Base-by-base conservation (phyloP, 1,139 yeast genomes). In the Eremothecium coryli region DNA sequence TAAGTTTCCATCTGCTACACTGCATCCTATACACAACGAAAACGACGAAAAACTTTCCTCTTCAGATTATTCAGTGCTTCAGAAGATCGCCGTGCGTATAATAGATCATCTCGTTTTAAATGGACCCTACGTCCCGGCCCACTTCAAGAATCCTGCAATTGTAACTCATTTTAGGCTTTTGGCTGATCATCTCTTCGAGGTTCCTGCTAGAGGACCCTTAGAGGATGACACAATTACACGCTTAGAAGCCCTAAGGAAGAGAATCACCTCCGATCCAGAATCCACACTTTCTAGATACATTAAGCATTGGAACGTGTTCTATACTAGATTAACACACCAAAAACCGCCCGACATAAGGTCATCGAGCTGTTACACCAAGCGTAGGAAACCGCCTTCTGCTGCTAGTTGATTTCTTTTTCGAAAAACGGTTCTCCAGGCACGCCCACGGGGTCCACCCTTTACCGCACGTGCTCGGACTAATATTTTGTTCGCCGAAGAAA, bases 111-210 rank as follows among this genome's bases (percentile, higher is more conserved):
- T 74, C 36, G 61, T 59, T 14, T 55, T 71, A 50, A 59, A 56
- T 15, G 52, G 56, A 11, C 70, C 71, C 0, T 82, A 77, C 48
- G 56, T 61, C n/a, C 86, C 93, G 0, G 52, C 57, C 5, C 69
- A 73, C 4, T 77, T 64, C 46, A 70, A 69, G 9, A 85, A 82
- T 51, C 94, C 95, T 0, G 61, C 70, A 2, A 56, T 86, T 28
- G 76, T 74, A 39, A 77, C 74, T 64, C 81, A 77, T 48, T 79
- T 75, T 54, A 69, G 71, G 40, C 62, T 76, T 0, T 56, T 85
- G 17, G 77, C 78, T 48, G 80, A 82, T 38, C 73, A 75, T 40
- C 66, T 84, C 12, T 59, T 86, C 22, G 30, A 27, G 14, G 22
- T n/a, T 3, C 11, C 30, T 4, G 12, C n/a, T n/a, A 20, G 10